Evolutionary conservation across 2,329 filamentous ascomycete genomes (phyloP), one percentile per base, ranked within the genome.

Genomic region (Calonectria pauciramosa): DNA sequence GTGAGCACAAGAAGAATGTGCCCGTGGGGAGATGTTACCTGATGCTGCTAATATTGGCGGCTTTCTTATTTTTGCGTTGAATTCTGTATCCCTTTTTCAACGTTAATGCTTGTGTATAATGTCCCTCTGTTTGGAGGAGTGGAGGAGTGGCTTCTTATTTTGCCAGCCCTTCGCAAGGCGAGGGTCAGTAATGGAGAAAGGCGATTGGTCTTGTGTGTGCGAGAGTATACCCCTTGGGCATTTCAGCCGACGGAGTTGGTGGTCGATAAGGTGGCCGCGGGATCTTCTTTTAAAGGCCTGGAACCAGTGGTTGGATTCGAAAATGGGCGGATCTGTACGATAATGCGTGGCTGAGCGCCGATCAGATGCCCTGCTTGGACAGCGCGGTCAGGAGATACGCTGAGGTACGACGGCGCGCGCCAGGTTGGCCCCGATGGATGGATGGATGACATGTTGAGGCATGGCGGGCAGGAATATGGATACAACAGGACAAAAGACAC

Each of bases 221-320:
- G 49, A 63, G 75, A 72, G 49, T 60, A 65, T 75, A 64, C 32
- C 54, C 47, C 68, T 75, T 36, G 67, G 76, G 75, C 70, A 75
- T 79, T 78, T 77, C 65, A 74, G 75, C 68, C 56, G 68, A 70
- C 54, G 78, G 78, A 75, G 78, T 79, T 76, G 67, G 56, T 38
- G 56, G 76, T 47, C 70, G 63, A 70, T 44, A 60, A 73, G 63
- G 69, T 30, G 65, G 72, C 59, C 49, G 60, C 44, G 68, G 65
- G 34, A 65, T 38, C 60, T 72, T 51, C 34, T 73, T 75, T 75
- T 70, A 67, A 78, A 64, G 59, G 64, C 41, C 38, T 26, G 68
- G 70, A 47, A 59, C 51, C 44, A 44, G 34, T 30, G 71, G 44
- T 71, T 60, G 73, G 47, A 70, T 51, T 74, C 44, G 68, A 28